Conservation (phyloP, 1,284 basidiomycete genomes). For the Tylopilus sp. region DNA sequence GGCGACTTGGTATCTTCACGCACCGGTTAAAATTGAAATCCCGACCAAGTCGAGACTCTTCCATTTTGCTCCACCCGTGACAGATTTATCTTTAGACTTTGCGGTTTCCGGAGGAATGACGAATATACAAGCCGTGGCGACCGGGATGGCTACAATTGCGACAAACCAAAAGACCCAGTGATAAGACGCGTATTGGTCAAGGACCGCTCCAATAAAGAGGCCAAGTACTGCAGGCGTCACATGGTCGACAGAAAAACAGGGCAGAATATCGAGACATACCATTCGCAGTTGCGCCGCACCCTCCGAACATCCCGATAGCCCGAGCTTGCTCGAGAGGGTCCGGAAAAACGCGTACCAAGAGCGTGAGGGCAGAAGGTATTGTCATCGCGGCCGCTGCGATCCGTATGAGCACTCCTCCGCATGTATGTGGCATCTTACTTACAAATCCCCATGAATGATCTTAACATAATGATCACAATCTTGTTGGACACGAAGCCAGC, state of each 20-base stretch:
- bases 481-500: constrained; percentile 56
- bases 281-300: constrained; percentile 56
- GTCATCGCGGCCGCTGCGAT: constrained; percentile 53
- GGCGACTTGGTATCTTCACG: not conserved
- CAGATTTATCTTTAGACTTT: constrained; percentile 2
- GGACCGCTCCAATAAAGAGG: constrained; percentile 46
- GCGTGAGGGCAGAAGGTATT: constrained; percentile 59
- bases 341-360: constrained; percentile 59
- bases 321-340: constrained; percentile 56
- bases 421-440: not conserved
- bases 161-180: constrained; percentile 61
- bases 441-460: constrained; percentile 57
- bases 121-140: constrained; percentile 47
- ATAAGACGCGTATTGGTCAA: constrained; percentile 53
- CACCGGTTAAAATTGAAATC: constrained; percentile 45
- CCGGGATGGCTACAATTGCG: constrained; percentile 50
- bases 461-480: constrained; percentile 54
- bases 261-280: constrained; percentile 40
- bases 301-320: constrained; percentile 58
- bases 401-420: constrained; percentile 8
- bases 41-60: constrained; percentile 45
- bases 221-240: constrained; percentile 42
- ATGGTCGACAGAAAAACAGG: not conserved
- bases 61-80: constrained; percentile 25
- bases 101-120: constrained; percentile 34